phyloP scores from a whole-genome alignment of 768 basidiomycete genomes.

The Podaxis sp. region DNA sequence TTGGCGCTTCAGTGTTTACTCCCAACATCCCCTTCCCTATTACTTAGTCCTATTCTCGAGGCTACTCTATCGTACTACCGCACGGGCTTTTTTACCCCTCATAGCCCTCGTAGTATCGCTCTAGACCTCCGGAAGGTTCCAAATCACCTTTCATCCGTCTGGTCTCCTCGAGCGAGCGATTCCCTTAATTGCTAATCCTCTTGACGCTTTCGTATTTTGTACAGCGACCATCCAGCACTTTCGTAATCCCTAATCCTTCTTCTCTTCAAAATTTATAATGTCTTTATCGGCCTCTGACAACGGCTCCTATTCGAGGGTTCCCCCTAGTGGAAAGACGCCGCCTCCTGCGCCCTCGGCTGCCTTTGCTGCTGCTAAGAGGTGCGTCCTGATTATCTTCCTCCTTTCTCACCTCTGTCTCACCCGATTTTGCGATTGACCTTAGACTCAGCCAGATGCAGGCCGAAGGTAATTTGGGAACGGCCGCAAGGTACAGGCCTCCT shows the following conservation, averaged over 20 bases:
- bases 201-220: constrained; percentile 25
- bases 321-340: constrained; percentile 83
- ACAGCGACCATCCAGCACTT: constrained; percentile 27
- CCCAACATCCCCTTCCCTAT: constrained; percentile 44
- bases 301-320: constrained; percentile 77
- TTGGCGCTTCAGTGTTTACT: constrained; percentile 31
- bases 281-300: constrained; percentile 87
- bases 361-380: constrained; percentile 74
- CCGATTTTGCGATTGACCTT: constrained; percentile 15
- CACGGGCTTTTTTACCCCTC: constrained; percentile 41
- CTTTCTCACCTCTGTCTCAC: constrained; percentile 19
- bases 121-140: constrained; percentile 6
- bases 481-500: constrained; percentile 74
- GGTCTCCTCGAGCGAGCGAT: constrained; percentile 31
- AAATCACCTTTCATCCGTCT: not conserved
- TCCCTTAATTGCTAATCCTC: constrained; percentile 31
- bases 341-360: constrained; percentile 90
- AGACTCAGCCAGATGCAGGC: constrained; percentile 88
- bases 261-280: constrained; percentile 75
- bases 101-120: constrained; percentile 31
- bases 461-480: constrained; percentile 50
- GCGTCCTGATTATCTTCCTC: constrained; percentile 22
- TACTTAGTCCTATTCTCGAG: constrained; percentile 57
- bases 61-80: constrained; percentile 41
- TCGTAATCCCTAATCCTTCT: constrained; percentile 84